Evolutionary conservation across 192 early-diverging fungal species (phyloP).

Genomic region (Rhizoclosmatium sp.): DNA sequence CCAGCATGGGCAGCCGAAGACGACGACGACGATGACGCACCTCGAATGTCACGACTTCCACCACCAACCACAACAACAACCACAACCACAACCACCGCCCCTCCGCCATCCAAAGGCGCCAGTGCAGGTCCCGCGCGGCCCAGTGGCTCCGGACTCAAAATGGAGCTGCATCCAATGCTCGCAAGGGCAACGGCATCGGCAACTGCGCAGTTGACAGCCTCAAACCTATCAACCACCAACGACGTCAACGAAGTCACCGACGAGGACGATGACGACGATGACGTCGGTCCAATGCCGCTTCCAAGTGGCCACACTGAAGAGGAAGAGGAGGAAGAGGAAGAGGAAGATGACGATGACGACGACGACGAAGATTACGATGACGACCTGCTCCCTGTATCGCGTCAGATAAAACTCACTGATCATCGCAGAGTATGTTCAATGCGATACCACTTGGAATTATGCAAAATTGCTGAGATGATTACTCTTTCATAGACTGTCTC

Average conservation of each 20-base stretch:
- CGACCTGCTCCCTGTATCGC: constrained; percentile 68
- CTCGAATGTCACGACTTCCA: not conserved
- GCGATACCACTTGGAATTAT: not conserved
- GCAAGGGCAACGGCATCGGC: not conserved
- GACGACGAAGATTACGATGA: constrained; percentile 48
- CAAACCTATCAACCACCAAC: not conserved
- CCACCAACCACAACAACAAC: not conserved
- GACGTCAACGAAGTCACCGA: not conserved
- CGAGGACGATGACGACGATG: constrained; percentile 38
- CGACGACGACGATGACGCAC: constrained; percentile 10
- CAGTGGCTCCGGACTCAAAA: not conserved
- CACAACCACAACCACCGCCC: not conserved
- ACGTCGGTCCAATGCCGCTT: constrained; percentile 45
- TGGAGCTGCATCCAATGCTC: not conserved
- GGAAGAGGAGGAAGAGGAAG: constrained; percentile 21
- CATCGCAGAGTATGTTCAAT: constrained; percentile 63
- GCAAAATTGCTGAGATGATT: not conserved
- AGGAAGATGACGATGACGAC: constrained; percentile 53
- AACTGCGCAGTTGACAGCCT: too few relatives aligned
- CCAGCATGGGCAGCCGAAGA: constrained; percentile 14
- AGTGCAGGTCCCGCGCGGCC: not conserved
- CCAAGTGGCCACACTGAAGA: constrained; percentile 1
- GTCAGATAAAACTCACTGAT: constrained; percentile 71
- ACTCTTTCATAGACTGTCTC: constrained; percentile 67
- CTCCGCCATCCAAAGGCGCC: not conserved